Conservation (phyloP, 2,329 filamentous ascomycete genomes). For the Pestalotiopsis sp. region DNA sequence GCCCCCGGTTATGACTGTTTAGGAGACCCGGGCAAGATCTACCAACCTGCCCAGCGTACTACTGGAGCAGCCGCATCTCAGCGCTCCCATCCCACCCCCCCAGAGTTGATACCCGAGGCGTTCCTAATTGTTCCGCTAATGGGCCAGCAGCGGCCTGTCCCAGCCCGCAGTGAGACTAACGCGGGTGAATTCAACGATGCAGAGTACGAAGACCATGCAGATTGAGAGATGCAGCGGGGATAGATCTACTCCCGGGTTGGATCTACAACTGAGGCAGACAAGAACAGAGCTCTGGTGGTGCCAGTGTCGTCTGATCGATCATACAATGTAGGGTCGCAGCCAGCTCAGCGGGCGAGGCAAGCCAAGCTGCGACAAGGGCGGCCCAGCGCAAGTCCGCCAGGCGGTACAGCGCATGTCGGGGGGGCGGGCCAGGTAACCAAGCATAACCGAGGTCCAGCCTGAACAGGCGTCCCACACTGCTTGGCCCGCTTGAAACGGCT, state of each 20-base stretch:
- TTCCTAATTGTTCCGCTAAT: conserved; percentile 12
- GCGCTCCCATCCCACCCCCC: not conserved
- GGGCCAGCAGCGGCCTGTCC: not conserved
- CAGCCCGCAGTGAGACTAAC: not conserved
- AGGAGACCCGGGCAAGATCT: not conserved
- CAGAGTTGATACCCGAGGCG: conserved; percentile 8
- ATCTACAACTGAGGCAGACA: not conserved
- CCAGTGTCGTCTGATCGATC: not conserved
- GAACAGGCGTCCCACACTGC: not conserved
- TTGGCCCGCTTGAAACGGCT: not conserved
- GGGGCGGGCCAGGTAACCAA: not conserved
- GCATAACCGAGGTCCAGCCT: not conserved
- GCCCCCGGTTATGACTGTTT: not conserved
- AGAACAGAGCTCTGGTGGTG: not conserved
- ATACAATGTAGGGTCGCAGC: not conserved
- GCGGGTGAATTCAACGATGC: not conserved
- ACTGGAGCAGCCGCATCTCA: conserved; percentile 1
- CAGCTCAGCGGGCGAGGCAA: not conserved
- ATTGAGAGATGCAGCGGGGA: not conserved
- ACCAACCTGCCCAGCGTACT: too few relatives aligned
- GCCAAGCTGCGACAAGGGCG: too few relatives aligned
- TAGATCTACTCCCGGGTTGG: not conserved
- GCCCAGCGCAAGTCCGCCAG: too few relatives aligned
- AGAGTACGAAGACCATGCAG: not conserved
- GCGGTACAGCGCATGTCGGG: not conserved